Evolutionary conservation across 257 asterid genomes (phyloP).

Genomic region (Fraxinus pennsylvanica): DNA sequence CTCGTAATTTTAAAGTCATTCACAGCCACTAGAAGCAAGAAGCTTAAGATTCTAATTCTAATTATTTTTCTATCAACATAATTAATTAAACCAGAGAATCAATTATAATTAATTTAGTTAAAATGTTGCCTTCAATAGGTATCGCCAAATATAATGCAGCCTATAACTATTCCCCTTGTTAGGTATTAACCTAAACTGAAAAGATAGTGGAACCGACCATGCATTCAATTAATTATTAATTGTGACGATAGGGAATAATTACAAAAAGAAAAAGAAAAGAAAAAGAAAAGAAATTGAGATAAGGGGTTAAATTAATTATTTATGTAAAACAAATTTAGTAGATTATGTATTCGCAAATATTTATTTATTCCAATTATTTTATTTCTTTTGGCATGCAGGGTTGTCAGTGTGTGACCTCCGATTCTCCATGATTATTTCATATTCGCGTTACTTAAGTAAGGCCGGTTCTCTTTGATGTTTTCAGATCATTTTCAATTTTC

Average conservation of each 20-base stretch:
- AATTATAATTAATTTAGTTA: conserved; percentile 30
- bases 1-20: neutral
- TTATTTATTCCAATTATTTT: no score
- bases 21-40: conserved; percentile 19
- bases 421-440: neutral
- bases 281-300: neutral
- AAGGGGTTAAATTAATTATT: neutral
- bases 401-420: no score
- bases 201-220: neutral
- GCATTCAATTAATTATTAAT: neutral
- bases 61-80: conserved; percentile 12
- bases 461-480: no score
- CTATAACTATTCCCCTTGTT: conserved; percentile 16
- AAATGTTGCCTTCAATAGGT: conserved; percentile 36
- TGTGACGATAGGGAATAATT: neutral
- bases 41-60: conserved; percentile 22
- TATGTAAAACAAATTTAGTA: no score
- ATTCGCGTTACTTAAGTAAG: no score
- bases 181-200: neutral
- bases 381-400: no score
- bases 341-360: no score
- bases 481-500: no score
- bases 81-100: conserved; percentile 23
- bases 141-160: conserved; percentile 23
- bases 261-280: no score